These are phyloP conservation scores for Arthrobotrys musiformis DNA, from an alignment of 2,329 filamentous ascomycete genomes.

Conservation along the genomic window DNA sequence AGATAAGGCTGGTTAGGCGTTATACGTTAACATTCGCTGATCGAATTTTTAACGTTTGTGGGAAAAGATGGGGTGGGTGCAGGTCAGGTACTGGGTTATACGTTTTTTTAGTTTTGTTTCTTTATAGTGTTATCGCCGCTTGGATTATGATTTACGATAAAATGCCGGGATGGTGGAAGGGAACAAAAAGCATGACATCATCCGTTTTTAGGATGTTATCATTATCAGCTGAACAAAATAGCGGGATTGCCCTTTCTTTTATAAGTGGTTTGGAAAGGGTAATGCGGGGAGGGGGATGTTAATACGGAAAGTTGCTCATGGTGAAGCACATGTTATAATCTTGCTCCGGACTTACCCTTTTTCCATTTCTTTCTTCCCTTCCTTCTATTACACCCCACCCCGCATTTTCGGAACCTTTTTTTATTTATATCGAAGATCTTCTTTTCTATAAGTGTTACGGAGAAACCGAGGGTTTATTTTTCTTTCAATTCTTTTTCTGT, in stretches of 20 bases:
- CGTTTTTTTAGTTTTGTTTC: too few relatives aligned
- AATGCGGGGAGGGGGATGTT: neutral
- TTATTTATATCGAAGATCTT: neutral
- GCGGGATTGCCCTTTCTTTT: neutral
- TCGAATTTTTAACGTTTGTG: too few relatives aligned
- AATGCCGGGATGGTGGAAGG: neutral
- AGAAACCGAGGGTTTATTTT: too few relatives aligned
- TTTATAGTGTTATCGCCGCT: too few relatives aligned
- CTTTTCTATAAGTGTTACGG: neutral
- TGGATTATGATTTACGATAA: neutral
- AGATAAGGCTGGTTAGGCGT: neutral
- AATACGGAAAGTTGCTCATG: neutral
- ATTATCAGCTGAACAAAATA: constrained; percentile 1
- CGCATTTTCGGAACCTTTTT: neutral
- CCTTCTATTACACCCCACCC: neutral
- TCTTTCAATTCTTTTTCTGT: neutral
- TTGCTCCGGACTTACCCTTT: neutral
- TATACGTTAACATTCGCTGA: neutral
- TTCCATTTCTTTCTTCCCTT: neutral
- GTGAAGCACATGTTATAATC: neutral
- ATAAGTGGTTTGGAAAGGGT: too few relatives aligned
- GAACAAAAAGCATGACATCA: constrained; percentile 5
- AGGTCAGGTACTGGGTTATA: too few relatives aligned
- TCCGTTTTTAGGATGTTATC: neutral
- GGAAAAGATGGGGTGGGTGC: too few relatives aligned